Evolutionary conservation across 2,329 filamentous ascomycete genomes (phyloP).

Genomic region (Epichloe coenophiala): DNA sequence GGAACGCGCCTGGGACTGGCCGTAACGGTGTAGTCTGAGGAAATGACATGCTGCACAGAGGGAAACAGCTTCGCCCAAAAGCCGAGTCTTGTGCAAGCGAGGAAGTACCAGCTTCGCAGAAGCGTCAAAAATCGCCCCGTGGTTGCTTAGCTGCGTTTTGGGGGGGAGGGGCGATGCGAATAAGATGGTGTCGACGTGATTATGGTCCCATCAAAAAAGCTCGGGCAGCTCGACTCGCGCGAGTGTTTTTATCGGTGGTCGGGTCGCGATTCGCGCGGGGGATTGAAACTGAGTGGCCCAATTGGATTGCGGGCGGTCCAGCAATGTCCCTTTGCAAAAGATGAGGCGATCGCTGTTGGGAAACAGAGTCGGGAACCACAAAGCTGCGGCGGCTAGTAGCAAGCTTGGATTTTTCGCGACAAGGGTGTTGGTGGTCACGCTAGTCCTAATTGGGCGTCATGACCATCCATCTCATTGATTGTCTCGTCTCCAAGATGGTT

Average conservation of each 20-base stretch:
- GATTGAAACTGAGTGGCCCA: background rate
- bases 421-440: constrained; percentile 10
- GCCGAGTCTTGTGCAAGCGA: background rate
- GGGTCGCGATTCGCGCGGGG: background rate
- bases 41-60: constrained; percentile 36
- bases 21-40: constrained; percentile 52
- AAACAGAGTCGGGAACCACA: background rate
- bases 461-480: constrained; percentile 9
- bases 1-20: constrained; percentile 60
- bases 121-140: constrained; percentile 1
- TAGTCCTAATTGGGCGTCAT: constrained; percentile 22
- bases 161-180: background rate
- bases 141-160: background rate
- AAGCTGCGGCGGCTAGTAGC: constrained; percentile 4
- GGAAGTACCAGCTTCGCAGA: background rate
- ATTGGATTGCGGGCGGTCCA: background rate
- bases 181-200: constrained; percentile 4
- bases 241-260: background rate
- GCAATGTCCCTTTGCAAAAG: background rate
- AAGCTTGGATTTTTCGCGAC: constrained; percentile 7
- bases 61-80: background rate
- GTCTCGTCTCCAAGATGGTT: background rate
- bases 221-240: constrained; percentile 1
- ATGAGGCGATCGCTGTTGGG: background rate
- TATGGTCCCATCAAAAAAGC: constrained; percentile 4